Percentiles rank a stretch among this genome's conserved stretches.
phyloP scores from a whole-genome alignment of 2,329 filamentous ascomycete genomes.

The Ophiocordyceps australis region DNA sequence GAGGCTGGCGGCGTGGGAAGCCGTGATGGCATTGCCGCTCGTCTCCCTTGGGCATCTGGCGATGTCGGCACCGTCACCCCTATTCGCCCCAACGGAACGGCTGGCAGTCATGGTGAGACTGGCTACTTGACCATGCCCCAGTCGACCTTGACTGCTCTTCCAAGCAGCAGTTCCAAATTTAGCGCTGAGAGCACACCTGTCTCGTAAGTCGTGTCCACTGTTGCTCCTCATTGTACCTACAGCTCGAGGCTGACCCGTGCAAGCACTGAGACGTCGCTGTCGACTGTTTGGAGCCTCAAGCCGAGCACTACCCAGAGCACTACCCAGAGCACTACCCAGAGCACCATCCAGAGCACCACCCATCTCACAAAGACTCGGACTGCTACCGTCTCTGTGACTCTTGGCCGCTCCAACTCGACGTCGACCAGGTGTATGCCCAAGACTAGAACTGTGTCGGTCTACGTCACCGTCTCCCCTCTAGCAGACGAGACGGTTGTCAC shows the following conservation, averaged over 20 bases:
- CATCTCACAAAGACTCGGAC: slow-evolving; percentile 6
- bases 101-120: too few relatives aligned
- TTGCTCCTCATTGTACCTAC: neutral
- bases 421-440: slow-evolving; percentile 2
- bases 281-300: slow-evolving; percentile 14
- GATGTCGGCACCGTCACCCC: slow-evolving; percentile 1
- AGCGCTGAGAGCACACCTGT: slow-evolving; percentile 12
- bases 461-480: slow-evolving; percentile 6
- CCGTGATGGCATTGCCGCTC: slow-evolving; percentile 3
- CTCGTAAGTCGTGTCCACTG: slow-evolving; percentile 10
- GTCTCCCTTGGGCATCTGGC: too few relatives aligned
- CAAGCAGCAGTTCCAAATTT: too few relatives aligned
- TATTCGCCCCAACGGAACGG: too few relatives aligned
- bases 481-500: slow-evolving; percentile 10
- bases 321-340: slow-evolving; percentile 4
- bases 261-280: slow-evolving; percentile 14
- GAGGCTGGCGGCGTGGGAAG: slow-evolving; percentile 3
- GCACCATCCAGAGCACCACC: slow-evolving; percentile 3
- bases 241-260: slow-evolving; percentile 4
- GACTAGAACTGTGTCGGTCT: slow-evolving; percentile 8
- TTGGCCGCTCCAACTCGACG: neutral
- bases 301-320: slow-evolving; percentile 4
- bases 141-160: neutral
- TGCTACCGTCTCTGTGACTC: slow-evolving; percentile 4
- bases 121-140: neutral